Evolutionary conservation across 345 rosid genomes (phyloP), one percentile per base, ranked within the genome.

Genomic region (Eucalyptus rudis): DNA sequence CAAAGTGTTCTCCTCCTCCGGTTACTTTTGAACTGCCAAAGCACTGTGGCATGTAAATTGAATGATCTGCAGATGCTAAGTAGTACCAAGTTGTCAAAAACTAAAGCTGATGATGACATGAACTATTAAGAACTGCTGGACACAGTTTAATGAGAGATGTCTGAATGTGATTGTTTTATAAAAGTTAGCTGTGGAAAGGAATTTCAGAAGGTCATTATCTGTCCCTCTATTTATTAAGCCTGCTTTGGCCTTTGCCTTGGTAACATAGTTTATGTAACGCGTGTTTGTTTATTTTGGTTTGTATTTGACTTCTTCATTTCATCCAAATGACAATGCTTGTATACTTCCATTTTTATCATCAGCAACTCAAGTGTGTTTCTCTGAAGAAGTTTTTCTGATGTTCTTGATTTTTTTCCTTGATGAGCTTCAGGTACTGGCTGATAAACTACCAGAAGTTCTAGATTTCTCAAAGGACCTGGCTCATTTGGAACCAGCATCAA

Each of bases 361-460:
- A 49, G 25, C 58, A 25, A 25, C 45, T 45, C 90, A 51, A 49
- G 49, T 87, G n/a, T 12, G 49, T 87, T 51, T 45, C 81, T 29
- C 85, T 58, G 44, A 36, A 22, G 13, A 87, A 33, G 25, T 33
- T 68, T 62, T 25, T 52, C n/a, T 36, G 47, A 85, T 58, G 24
- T 31, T 79, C 51, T 83, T 91, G 20, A 56, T 56, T 36, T 8
- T 54, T 84, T 68, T 91, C 86, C 87, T 92, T 89, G 83, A 86
- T 89, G 86, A 89, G 88, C 84, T 91, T 85, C 90, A 97, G 99
- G 97, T 97, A 89, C 97, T 97, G 87, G 96, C 92, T 90, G 99
- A 96, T 87, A 95, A 96, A 93, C 93, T 95, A 86, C 97, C 99
- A 29, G 98, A 96, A 87, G 96, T 96, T 87, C 90, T 96, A 84